These are phyloP conservation scores for Raddia guianensis DNA, from an alignment of 176 grass and related monocot genomes.

Conservation along the genomic window DNA sequence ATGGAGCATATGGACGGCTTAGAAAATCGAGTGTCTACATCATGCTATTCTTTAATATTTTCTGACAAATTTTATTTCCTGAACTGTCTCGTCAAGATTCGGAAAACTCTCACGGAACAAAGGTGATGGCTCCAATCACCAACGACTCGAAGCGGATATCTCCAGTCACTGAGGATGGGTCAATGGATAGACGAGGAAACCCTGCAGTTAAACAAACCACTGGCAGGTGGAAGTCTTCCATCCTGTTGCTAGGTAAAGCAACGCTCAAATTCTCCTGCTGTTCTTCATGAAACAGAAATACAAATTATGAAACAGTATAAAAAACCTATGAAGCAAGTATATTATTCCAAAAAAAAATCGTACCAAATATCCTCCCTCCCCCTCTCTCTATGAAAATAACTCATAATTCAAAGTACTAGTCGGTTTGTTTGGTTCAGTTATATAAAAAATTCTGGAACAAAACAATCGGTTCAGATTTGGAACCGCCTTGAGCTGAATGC, in stretches of 20 bases:
- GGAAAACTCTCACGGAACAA: slow-evolving; percentile 16
- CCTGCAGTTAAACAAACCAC: slow-evolving; percentile 58
- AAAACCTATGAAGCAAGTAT: too few relatives aligned
- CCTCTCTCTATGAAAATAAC: not conserved
- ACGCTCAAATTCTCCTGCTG: not conserved
- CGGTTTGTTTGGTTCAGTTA: not conserved
- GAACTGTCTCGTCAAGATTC: not conserved
- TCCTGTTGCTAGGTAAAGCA: slow-evolving; percentile 67
- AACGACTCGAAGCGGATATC: slow-evolving; percentile 45
- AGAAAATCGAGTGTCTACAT: not conserved
- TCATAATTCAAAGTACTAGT: not conserved
- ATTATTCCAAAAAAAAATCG: too few relatives aligned
- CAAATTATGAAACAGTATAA: too few relatives aligned
- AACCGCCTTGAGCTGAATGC: slow-evolving; percentile 16
- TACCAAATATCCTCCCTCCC: not conserved
- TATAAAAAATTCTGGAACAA: not conserved
- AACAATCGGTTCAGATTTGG: not conserved
- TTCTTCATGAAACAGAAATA: not conserved
- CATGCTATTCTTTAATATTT: not conserved
- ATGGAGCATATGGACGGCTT: not conserved
- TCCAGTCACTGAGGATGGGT: slow-evolving; percentile 67
- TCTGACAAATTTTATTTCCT: slow-evolving; percentile 8
- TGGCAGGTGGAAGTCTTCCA: slow-evolving; percentile 67
- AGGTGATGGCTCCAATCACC: slow-evolving; percentile 39
- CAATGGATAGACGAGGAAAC: slow-evolving; percentile 65